Base-by-base conservation (phyloP, 2,329 filamentous ascomycete genomes). In the Aspergillus sp. region DNA sequence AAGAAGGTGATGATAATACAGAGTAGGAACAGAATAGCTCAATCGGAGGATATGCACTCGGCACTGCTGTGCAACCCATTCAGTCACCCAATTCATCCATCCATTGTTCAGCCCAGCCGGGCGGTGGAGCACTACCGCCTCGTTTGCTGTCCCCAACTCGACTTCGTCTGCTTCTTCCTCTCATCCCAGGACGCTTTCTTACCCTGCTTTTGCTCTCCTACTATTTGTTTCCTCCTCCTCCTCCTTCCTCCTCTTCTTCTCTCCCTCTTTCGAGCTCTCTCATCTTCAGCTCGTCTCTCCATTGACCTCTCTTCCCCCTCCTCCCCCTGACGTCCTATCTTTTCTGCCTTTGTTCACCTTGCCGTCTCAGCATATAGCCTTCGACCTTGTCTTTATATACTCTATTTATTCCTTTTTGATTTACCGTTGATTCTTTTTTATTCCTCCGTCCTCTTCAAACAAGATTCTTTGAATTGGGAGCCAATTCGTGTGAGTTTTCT, bases 81-180 rank as follows among this genome's bases (percentile, higher is more conserved):
- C 19, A 19, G 19, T 19, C 19, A 19, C 19, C 19, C 19, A 19
- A 19, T 19, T 19, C 19, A 19, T 19, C 19, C 19, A 19, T 19
- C 19, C 19, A 19, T 19, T 19, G 19, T 19, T 19, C 19, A 19
- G 19, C 19, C 19, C 19, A 19, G 34, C 34, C 26, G 34, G 34
- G 34, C 34, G 34, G 34, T 36, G 34, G n/a, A 36, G n/a, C 34
- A 36, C 34, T 36, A 19, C 34, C 34, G 34, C n/a, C 40, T 29
- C 54, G 52, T 54, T 51, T 48, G 57, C 53, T 54, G 54, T 48
- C 55, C 55, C 54, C 45, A 48, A 56, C 50, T 49, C 50, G 42
- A 44, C 51, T 49, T 51, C 46, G 44, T 42, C 36, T 30, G 12
- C 12, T 38, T 12, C 44, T 46, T 48, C 36, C 4, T 19, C 28